Base-by-base conservation (phyloP, 1,139 yeast genomes). In the Candida neerlandica region DNA sequence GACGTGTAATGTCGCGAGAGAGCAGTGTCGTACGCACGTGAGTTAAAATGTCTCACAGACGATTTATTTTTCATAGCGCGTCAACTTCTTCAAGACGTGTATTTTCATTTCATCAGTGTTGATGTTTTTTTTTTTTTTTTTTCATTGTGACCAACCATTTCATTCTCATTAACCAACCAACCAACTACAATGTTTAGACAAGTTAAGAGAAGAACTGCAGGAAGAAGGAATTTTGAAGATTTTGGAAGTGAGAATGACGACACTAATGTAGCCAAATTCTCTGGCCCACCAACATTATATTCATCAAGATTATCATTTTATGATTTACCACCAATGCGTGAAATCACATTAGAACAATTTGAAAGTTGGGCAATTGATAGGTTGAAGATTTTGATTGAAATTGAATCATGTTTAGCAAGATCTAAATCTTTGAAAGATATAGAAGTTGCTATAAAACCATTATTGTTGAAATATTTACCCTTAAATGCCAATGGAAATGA, bases 321-420 rank as follows among this genome's bases (percentile, higher is more conserved):
- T 66, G 80, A 76, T 41, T 57, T 72, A 3, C 95, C 96, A 6
- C 98, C 98, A 0, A 67, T 77, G 34, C 84, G 85, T 33, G 98
- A 94, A 67, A 84, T 94, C 61, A 90, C 97, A 0, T 66, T 94
- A 35, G 97, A 92, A 56, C 89, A 94, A 63, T 95, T 94, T 66
- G 99, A 94, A 67, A 77, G 78, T 15, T 94, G 97, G 97, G 98
- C 98, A 7, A 87, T 94, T 45, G 98, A 94, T 62, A 75, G 99
- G 54, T 77, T 94, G 55, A 84, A 86, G 61, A 82, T 94, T 9
- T 76, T 95, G 52, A 81, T 90, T 51, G 97, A 91, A 64, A 85
- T 94, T 45, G 97, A 92, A 61, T 81, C 91, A 6, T 82, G 87
- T 57, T 65, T 78, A 44, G 83, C 87, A 33, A 77, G 96, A 55